Conservation (phyloP, 2,329 filamentous ascomycete species). For the Coniochaeta sp. region DNA sequence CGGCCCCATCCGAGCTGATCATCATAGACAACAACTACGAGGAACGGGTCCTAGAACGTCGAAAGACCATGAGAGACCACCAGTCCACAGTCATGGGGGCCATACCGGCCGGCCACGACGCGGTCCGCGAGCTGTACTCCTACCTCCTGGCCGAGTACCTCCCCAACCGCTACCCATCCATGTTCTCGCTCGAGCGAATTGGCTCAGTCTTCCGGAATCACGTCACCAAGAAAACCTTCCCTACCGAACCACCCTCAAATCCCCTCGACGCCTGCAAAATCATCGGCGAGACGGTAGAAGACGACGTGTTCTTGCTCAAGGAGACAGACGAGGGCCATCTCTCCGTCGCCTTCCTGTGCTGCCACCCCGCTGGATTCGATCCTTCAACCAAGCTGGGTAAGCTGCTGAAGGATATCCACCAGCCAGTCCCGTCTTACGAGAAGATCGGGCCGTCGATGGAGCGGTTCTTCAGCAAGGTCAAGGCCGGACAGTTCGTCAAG, state of each 20-base stretch:
- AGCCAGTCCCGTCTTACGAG: slow-evolving; percentile 45
- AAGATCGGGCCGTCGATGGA: slow-evolving; percentile 51
- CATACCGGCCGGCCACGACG: slow-evolving; percentile 27
- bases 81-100: slow-evolving; percentile 33
- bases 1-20: slow-evolving; percentile 42
- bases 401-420: slow-evolving; percentile 40
- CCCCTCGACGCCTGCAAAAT: slow-evolving; percentile 27
- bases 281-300: slow-evolving; percentile 45
- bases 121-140: slow-evolving; percentile 41
- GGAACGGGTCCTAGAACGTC: slow-evolving; percentile 32
- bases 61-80: slow-evolving; percentile 30
- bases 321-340: slow-evolving; percentile 34
- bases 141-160: slow-evolving; percentile 41
- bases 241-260: slow-evolving; percentile 21
- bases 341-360: slow-evolving; percentile 42
- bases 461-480: slow-evolving; percentile 39
- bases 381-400: slow-evolving; percentile 42
- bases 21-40: slow-evolving; percentile 45
- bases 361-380: slow-evolving; percentile 46
- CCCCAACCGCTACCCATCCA: slow-evolving; percentile 38
- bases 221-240: slow-evolving; percentile 25
- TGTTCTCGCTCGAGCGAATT: slow-evolving; percentile 30
- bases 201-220: slow-evolving; percentile 29
- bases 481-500: slow-evolving; percentile 41
- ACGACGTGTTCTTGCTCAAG: slow-evolving; percentile 45